These are phyloP conservation scores for Macrolepiota fuliginosa DNA, from an alignment of 768 basidiomycete genomes.

Conservation along the genomic window DNA sequence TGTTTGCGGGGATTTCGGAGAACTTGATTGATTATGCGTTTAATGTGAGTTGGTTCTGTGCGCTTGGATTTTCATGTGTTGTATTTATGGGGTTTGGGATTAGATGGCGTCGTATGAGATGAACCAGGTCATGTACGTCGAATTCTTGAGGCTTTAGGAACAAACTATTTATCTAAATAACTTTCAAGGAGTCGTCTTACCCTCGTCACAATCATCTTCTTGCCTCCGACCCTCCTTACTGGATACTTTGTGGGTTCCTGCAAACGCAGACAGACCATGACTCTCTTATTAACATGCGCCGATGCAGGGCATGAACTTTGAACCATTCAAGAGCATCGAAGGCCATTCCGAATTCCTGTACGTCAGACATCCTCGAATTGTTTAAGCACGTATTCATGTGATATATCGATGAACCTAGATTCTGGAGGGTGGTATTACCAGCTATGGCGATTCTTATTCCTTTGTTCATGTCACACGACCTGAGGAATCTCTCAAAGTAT, in stretches of 20 bases:
- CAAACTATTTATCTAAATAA: background rate
- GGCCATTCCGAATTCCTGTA: conserved; percentile 45
- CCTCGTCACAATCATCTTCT: conserved; percentile 64
- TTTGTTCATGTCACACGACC: conserved; percentile 54
- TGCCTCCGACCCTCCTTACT: conserved; percentile 68
- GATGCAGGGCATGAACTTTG: conserved; percentile 71
- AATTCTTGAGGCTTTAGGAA: background rate
- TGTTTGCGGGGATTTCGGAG: conserved; percentile 64
- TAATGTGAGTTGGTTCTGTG: conserved; percentile 44
- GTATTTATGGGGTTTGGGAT: background rate
- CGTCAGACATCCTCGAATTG: conserved; percentile 19
- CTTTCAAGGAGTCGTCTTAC: conserved; percentile 58
- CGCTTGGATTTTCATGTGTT: background rate
- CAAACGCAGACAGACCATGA: too few species aligned
- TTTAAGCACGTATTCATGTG: background rate
- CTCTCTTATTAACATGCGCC: background rate
- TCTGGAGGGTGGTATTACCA: conserved; percentile 69
- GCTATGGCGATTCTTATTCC: conserved; percentile 57
- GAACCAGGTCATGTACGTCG: conserved; percentile 59
- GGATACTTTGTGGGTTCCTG: conserved; percentile 63
- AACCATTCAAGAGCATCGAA: conserved; percentile 46
- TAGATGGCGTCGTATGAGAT: conserved; percentile 65
- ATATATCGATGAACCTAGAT: conserved; percentile 33
- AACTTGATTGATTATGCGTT: conserved; percentile 71
- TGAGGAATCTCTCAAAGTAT: conserved; percentile 44